Percentiles rank a stretch among this genome's conserved stretches.
These are phyloP conservation scores for Caloboletus inedulis DNA, from an alignment of 1,284 basidiomycete species.

Conservation along the genomic window DNA sequence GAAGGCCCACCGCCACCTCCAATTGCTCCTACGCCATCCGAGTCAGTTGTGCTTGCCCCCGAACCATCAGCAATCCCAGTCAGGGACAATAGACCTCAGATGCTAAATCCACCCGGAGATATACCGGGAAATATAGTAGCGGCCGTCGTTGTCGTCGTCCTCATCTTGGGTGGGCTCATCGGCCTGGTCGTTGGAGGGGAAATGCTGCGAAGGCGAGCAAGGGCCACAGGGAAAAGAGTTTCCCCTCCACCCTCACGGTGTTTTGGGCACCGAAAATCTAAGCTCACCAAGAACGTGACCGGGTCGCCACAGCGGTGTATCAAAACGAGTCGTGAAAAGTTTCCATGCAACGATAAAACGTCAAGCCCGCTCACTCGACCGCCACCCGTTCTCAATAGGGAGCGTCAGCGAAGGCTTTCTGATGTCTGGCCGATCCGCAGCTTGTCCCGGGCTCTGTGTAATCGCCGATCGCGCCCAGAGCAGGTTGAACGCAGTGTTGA, in stretches of 20 bases:
- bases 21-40: constrained; percentile 6
- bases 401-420: constrained; percentile 15
- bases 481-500: constrained; percentile 1
- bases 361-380: constrained; percentile 17
- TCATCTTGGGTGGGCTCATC: constrained; percentile 30
- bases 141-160: constrained; percentile 22
- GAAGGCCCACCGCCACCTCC: constrained; percentile 5
- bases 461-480: constrained; percentile 8
- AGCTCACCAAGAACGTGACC: neutral
- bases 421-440: constrained; percentile 25
- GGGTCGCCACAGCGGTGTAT: neutral
- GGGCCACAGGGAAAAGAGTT: neutral
- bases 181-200: constrained; percentile 29
- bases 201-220: constrained; percentile 26
- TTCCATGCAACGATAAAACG: constrained; percentile 16
- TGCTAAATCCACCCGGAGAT: constrained; percentile 6
- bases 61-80: constrained; percentile 10
- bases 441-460: constrained; percentile 16
- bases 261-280: constrained; percentile 10
- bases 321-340: constrained; percentile 4
- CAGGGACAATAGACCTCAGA: constrained; percentile 3
- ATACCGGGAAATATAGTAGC: constrained; percentile 25
- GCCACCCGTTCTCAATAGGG: constrained; percentile 11
- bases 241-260: neutral
- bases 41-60: constrained; percentile 6